Base-by-base conservation (phyloP, 202 grass and related monocot genomes). In the Bolboschoenoplectus hybrid region DNA sequence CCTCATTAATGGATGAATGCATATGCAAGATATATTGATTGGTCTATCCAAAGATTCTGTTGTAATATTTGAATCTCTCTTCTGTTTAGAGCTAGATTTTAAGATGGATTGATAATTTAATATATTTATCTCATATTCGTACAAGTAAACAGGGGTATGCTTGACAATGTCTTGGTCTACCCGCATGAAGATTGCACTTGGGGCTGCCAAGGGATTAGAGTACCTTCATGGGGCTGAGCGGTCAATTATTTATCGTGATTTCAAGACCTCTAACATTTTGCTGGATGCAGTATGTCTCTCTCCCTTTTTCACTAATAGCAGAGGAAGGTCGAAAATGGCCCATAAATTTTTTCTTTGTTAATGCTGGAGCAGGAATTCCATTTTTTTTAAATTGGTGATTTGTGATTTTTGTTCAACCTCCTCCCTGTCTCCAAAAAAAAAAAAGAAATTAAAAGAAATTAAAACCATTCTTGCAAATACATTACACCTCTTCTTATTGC, bases 221-320 rank as follows among this genome's bases (percentile, higher is more conserved):
- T 99, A 94, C 77, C 92, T 99, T 90, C 97, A 99, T 3, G 78
- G 91, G 84, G 88, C 91, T 7, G 94, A 97, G 89, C 91, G 92
- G 89, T 94, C 97, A 49, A 97, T 99, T 58, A 99, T 99, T 56
- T 99, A 99, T 93, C 92, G 97, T 71, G 97, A 99, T 90, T 99
- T 99, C 88, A 99, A 99, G 85, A 94, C 97, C 41, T 99, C 97
- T 82, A 99, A 99, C 63, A 99, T 99, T 72, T 93, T 99, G 87
- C 85, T 99, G 83, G 94, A 99, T 58, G 86, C 89, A 86, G 97
- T 99, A 76, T 2, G 93, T 92, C 84, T 81, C 71, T 71, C 78
- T 46, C 85, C 53, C 39, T 70, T 13, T 57, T 51, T 81, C 39
- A 36, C 8, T 39, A 8, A 80, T 16, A 36, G 32, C 3, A 49